These are phyloP conservation scores for Hymenoscyphus fructigenus DNA, from an alignment of 2,329 filamentous ascomycete genomes.

Conservation along the genomic window DNA sequence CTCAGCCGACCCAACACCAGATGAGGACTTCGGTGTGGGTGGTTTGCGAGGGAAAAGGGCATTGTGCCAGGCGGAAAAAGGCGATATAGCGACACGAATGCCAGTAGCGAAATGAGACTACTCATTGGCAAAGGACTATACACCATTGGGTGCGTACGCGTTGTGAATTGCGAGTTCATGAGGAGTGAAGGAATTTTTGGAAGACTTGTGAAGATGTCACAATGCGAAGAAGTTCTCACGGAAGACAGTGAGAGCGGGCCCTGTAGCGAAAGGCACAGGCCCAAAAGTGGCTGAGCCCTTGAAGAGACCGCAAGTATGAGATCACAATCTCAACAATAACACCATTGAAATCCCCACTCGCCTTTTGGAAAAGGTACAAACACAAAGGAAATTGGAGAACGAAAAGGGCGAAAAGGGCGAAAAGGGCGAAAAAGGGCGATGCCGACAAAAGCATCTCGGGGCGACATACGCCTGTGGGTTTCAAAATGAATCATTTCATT, in stretches of 20 bases:
- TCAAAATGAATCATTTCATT: neutral
- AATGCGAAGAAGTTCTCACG: neutral
- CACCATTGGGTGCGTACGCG: neutral
- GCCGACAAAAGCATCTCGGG: neutral
- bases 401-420: neutral
- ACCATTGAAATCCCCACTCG: neutral
- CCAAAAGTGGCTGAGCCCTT: neutral
- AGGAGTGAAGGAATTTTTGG: neutral
- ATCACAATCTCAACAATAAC: neutral
- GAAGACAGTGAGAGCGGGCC: neutral
- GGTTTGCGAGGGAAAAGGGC: neutral
- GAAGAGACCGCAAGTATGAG: neutral
- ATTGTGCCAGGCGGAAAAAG: neutral
- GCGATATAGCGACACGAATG: neutral
- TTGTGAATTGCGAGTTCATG: neutral
- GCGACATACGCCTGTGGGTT: neutral
- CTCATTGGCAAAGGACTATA: neutral
- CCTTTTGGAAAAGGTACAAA: neutral
- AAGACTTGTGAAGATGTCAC: neutral
- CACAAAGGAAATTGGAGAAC: neutral
- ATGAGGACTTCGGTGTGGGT: slow-evolving; percentile 20
- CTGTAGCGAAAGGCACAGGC: neutral
- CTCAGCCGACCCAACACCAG: slow-evolving; percentile 17
- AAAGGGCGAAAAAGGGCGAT: neutral
- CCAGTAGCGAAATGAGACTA: neutral